A percentile compares a stretch with the other conserved stretches of the same genome.
Evolutionary conservation across 768 basidiomycete species (phyloP).

Genomic region (Russula olivacea): DNA sequence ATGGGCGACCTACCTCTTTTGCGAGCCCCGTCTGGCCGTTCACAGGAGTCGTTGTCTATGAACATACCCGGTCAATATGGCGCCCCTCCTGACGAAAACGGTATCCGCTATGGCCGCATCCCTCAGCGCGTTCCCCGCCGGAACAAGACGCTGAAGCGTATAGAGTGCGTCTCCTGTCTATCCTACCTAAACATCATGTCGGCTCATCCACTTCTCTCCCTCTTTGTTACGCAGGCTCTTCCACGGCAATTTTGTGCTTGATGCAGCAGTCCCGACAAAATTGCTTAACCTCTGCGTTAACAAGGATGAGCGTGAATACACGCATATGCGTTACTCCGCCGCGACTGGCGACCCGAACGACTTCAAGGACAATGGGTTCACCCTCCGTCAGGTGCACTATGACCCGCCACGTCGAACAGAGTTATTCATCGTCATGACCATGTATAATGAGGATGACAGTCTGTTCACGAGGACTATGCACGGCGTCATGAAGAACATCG

Average conservation of each 20-base stretch:
- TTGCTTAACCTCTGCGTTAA: constrained; percentile 76
- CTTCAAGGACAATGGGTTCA: constrained; percentile 76
- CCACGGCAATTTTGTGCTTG: constrained; percentile 90
- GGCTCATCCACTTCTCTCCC: neutral
- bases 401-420: constrained; percentile 89
- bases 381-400: constrained; percentile 85
- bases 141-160: constrained; percentile 91
- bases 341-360: constrained; percentile 96
- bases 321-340: constrained; percentile 93
- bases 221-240: constrained; percentile 49
- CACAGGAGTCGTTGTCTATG: constrained; percentile 27
- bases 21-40: constrained; percentile 22
- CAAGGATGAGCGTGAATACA: constrained; percentile 82
- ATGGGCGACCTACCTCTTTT: constrained; percentile 65
- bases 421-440: constrained; percentile 95
- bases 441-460: constrained; percentile 94
- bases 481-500: constrained; percentile 92
- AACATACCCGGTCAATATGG: constrained; percentile 43
- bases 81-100: constrained; percentile 37
- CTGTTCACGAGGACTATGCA: constrained; percentile 93
- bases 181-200: neutral
- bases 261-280: constrained; percentile 86
- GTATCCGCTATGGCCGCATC: constrained; percentile 84
- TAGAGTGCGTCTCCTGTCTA: constrained; percentile 52
- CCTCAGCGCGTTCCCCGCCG: constrained; percentile 85